Conservation (phyloP, 768 basidiomycete genomes). For the Rhodotorula paludigena region DNA sequence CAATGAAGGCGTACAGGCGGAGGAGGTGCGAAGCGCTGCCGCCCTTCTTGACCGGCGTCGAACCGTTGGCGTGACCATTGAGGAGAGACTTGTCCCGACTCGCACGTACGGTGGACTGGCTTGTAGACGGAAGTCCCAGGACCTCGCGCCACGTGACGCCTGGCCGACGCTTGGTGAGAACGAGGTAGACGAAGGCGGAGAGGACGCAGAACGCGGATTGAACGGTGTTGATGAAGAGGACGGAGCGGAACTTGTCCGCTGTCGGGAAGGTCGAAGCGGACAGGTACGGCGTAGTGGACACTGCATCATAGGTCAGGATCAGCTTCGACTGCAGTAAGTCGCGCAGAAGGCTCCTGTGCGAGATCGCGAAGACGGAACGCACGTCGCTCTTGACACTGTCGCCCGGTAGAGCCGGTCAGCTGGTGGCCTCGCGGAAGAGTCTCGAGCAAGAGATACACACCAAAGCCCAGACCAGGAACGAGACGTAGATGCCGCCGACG, state of each 20-base stretch:
- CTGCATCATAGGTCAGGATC: not conserved
- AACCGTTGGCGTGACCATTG: constrained; percentile 28
- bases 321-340: not conserved
- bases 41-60: constrained; percentile 18
- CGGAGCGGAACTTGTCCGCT: constrained; percentile 64
- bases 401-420: constrained; percentile 61
- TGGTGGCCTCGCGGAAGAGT: constrained; percentile 15
- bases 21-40: constrained; percentile 53
- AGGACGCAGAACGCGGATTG: constrained; percentile 74
- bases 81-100: not conserved
- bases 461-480: constrained; percentile 68
- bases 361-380: constrained; percentile 40
- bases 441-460: constrained; percentile 22
- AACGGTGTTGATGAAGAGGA: constrained; percentile 75
- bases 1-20: constrained; percentile 71
- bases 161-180: constrained; percentile 4
- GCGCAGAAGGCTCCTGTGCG: not conserved
- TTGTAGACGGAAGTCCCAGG: constrained; percentile 10
- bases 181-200: constrained; percentile 61
- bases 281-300: constrained; percentile 39
- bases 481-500: constrained; percentile 80
- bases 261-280: constrained; percentile 52
- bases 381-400: constrained; percentile 73
- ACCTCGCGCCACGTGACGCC: constrained; percentile 12
- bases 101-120: not conserved